Conservation (phyloP, 1,284 basidiomycete species). For the Schizophyllum amplum region DNA sequence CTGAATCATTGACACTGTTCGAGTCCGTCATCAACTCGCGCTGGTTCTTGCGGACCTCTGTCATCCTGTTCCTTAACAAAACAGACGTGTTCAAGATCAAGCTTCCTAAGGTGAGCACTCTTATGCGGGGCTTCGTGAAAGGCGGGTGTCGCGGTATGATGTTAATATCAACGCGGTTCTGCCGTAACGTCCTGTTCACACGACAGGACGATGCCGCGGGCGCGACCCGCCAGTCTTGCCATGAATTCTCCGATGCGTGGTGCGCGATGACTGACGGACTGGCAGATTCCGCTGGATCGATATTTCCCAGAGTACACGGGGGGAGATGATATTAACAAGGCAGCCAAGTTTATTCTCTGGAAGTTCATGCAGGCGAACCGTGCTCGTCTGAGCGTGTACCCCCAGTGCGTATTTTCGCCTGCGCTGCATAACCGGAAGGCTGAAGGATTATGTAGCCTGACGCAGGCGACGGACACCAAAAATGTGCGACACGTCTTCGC, state of each 20-base stretch:
- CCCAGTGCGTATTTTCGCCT: conserved; percentile 59
- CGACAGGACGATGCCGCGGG: too few relatives aligned
- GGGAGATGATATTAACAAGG: conserved; percentile 93
- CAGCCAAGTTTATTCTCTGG: conserved; percentile 97
- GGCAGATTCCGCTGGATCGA: conserved; percentile 70
- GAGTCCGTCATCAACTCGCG: conserved; percentile 96
- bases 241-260: not conserved
- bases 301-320: conserved; percentile 96
- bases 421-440: too few relatives aligned
- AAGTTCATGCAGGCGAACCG: conserved; percentile 94
- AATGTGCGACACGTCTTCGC: conserved; percentile 91
- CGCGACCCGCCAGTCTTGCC: not conserved
- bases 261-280: too few relatives aligned
- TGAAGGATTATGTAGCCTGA: conserved; percentile 41
- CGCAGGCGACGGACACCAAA: conserved; percentile 73
- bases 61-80: conserved; percentile 93
- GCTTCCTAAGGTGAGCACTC: conserved; percentile 64
- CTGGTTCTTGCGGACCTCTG: conserved; percentile 92
- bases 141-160: too few relatives aligned
- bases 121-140: not conserved
- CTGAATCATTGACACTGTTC: conserved; percentile 88
- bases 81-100: conserved; percentile 95
- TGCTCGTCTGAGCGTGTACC: conserved; percentile 83
- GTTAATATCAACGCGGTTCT: too few relatives aligned
- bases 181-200: too few relatives aligned